A percentile compares a stretch with the other conserved stretches of the same genome.
Conservation (phyloP, 2,329 filamentous ascomycete species). For the Calonectria pauciramosa region DNA sequence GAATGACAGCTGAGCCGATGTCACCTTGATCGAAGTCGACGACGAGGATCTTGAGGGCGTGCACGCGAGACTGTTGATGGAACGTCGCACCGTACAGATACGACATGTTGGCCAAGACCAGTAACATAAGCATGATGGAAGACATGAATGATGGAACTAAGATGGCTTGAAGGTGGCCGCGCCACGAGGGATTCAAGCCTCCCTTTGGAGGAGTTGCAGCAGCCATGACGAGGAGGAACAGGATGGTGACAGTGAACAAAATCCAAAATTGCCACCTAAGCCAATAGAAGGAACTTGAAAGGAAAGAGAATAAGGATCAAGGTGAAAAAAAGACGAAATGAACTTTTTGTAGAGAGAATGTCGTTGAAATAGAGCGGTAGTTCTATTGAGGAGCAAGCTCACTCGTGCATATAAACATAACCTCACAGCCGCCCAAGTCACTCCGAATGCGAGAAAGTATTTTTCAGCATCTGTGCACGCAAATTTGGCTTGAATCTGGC, state of each 20-base stretch:
- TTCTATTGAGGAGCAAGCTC: neutral
- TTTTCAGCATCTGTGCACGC: neutral
- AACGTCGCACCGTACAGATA: constrained; percentile 15
- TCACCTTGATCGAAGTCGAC: constrained; percentile 13
- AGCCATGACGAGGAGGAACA: neutral
- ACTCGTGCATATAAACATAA: neutral
- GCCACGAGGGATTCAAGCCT: neutral
- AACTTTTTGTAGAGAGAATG: neutral
- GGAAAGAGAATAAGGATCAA: neutral
- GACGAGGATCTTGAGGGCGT: constrained; percentile 18
- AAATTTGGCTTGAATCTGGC: neutral
- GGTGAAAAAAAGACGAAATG: neutral
- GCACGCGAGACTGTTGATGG: neutral
- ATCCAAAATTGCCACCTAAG: neutral
- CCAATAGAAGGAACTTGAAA: neutral
- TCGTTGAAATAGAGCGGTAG: neutral
- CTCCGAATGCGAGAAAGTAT: neutral
- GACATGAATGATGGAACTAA: constrained; percentile 4
- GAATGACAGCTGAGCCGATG: neutral
- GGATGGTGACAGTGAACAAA: neutral
- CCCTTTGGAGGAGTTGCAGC: neutral
- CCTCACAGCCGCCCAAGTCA: neutral
- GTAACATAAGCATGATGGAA: constrained; percentile 1
- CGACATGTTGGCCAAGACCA: neutral
- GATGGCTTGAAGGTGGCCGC: neutral